A percentile compares a stretch with the other conserved stretches of the same genome.
Evolutionary conservation across 768 basidiomycete species (phyloP).

Genomic region (Collybia sordida): DNA sequence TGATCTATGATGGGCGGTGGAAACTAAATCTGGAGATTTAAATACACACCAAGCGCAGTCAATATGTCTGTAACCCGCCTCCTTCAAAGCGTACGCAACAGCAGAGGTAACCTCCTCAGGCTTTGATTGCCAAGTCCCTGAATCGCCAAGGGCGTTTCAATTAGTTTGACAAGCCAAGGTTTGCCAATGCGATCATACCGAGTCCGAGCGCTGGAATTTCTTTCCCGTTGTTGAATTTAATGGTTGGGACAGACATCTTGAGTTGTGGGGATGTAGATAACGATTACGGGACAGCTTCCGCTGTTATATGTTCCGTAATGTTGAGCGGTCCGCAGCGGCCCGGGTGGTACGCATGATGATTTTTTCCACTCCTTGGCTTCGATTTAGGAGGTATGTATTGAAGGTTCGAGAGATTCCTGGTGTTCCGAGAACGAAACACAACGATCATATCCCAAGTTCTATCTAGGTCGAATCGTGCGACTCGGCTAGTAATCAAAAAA

Average conservation of each 20-base stretch:
- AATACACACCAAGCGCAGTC: slow-evolving; percentile 56
- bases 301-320: not conserved
- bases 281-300: not conserved
- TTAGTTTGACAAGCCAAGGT: slow-evolving; percentile 1
- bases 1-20: not conserved
- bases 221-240: slow-evolving; percentile 62
- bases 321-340: too few species aligned
- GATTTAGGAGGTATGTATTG: too few species aligned
- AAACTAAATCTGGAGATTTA: slow-evolving; percentile 4
- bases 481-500: too few species aligned
- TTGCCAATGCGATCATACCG: slow-evolving; percentile 38
- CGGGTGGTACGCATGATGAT: too few species aligned
- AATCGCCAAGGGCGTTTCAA: not conserved
- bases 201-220: slow-evolving; percentile 59
- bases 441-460: too few species aligned
- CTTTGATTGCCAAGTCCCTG: slow-evolving; percentile 82
- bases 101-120: slow-evolving; percentile 71
- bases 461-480: too few species aligned
- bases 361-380: too few species aligned
- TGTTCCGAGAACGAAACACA: too few species aligned
- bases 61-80: slow-evolving; percentile 73
- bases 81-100: slow-evolving; percentile 72
- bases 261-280: slow-evolving; percentile 2
- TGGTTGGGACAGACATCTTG: slow-evolving; percentile 16
- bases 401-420: too few species aligned